These are phyloP conservation scores for Phaffomyces thermotolerans DNA, from an alignment of 805 yeast species.

Conservation along the genomic window DNA sequence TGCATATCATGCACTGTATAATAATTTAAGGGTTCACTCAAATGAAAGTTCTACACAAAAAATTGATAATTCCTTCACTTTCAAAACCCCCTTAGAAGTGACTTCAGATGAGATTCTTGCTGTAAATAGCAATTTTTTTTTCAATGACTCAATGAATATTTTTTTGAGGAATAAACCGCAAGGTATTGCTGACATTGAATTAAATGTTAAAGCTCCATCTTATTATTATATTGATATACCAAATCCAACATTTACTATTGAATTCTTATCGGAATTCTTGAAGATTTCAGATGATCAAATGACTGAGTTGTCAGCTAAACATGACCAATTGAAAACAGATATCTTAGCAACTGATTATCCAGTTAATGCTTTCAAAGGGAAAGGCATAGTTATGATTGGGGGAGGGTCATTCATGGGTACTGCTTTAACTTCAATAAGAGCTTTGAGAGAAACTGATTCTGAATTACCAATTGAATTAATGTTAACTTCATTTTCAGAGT, in stretches of 20 bases:
- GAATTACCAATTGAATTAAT: slow-evolving; percentile 37
- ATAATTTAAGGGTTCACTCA: too few relatives aligned
- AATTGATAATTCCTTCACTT: too few relatives aligned
- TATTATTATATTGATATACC: slow-evolving; percentile 23
- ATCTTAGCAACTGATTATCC: slow-evolving; percentile 15
- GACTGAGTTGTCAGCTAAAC: slow-evolving; percentile 16
- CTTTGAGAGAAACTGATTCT: slow-evolving; percentile 36
- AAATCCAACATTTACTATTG: slow-evolving; percentile 22
- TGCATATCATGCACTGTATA: too few relatives aligned
- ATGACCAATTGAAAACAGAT: slow-evolving; percentile 14
- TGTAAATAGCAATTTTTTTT: slow-evolving; percentile 6
- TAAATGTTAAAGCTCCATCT: slow-evolving; percentile 21
- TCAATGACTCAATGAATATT: slow-evolving; percentile 16
- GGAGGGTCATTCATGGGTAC: slow-evolving; percentile 39
- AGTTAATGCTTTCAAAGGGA: slow-evolving; percentile 18
- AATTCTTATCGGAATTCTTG: slow-evolving; percentile 13
- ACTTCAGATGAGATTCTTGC: background rate
- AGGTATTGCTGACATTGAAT: slow-evolving; percentile 11
- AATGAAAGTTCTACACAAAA: too few relatives aligned
- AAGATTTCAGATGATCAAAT: slow-evolving; percentile 15
- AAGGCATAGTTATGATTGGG: slow-evolving; percentile 33
- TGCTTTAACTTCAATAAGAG: slow-evolving; percentile 31
- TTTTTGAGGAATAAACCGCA: slow-evolving; percentile 19
- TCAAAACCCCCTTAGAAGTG: too few relatives aligned
- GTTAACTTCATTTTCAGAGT: slow-evolving; percentile 33